Evolutionary conservation across 148 eudicot species (phyloP).

Genomic region (Fagopyrum homotropicum): DNA sequence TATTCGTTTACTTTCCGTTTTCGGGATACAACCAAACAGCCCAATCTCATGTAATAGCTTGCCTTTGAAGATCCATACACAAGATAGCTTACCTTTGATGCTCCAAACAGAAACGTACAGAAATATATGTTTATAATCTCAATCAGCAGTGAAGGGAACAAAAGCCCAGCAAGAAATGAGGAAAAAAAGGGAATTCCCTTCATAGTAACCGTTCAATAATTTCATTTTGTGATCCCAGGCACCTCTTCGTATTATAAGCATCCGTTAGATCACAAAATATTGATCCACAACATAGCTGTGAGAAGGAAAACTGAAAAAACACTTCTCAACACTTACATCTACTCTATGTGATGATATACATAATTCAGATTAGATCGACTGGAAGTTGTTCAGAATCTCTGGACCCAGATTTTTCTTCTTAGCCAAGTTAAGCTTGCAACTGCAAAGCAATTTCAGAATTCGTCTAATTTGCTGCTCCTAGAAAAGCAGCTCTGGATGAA

Average conservation of each 20-base stretch:
- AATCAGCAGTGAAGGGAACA: not conserved
- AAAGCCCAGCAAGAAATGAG: not conserved
- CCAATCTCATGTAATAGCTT: no score
- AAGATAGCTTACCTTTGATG: not conserved
- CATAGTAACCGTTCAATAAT: no score
- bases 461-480: slow-evolving; percentile 6
- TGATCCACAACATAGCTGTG: slow-evolving; percentile 6
- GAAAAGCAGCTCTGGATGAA: slow-evolving; percentile 33
- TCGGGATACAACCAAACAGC: no score
- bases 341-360: slow-evolving; percentile 12
- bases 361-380: not conserved
- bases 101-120: no score
- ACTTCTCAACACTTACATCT: slow-evolving; percentile 17
- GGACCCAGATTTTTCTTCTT: slow-evolving; percentile 3
- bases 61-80: no score
- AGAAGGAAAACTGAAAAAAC: slow-evolving; percentile 13
- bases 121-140: no score
- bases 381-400: not conserved
- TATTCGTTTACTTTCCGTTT: no score
- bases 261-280: not conserved
- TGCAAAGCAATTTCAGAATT: not conserved
- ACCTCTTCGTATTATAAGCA: not conserved
- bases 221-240: not conserved
- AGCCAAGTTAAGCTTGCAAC: not conserved
- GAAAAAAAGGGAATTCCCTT: not conserved